Percentiles rank a stretch among this genome's conserved stretches.
These are phyloP conservation scores for Diaporthe vexans DNA, from an alignment of 2,329 filamentous ascomycete species.

Conservation along the genomic window DNA sequence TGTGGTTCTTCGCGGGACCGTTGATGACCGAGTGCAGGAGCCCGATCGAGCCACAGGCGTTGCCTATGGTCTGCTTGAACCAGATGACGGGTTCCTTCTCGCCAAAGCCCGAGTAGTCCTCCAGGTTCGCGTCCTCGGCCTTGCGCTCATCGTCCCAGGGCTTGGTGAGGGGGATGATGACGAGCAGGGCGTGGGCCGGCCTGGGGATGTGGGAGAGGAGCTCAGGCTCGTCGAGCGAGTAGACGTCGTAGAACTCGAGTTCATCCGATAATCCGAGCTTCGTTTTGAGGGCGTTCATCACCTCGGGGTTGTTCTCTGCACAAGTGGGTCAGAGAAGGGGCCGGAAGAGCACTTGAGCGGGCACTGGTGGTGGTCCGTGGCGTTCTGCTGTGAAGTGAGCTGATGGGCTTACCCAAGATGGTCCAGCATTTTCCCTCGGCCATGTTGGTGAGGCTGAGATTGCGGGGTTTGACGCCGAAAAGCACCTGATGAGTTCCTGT, in stretches of 20 bases:
- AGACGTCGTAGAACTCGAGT: constrained; percentile 86
- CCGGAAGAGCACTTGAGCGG: not conserved
- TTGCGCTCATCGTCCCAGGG: constrained; percentile 52
- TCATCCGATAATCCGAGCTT: constrained; percentile 77
- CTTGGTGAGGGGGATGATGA: constrained; percentile 79
- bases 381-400: constrained; percentile 3
- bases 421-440: constrained; percentile 36
- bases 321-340: constrained; percentile 22
- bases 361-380: not conserved
- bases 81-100: constrained; percentile 77
- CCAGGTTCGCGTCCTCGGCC: constrained; percentile 70
- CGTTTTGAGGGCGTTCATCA: constrained; percentile 80
- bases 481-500: constrained; percentile 7
- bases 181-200: constrained; percentile 81
- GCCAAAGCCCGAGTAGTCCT: constrained; percentile 59
- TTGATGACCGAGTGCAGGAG: constrained; percentile 82
- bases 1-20: constrained; percentile 69
- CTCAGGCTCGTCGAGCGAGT: constrained; percentile 81
- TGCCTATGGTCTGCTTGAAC: constrained; percentile 88
- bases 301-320: constrained; percentile 76
- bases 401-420: constrained; percentile 37
- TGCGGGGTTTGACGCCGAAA: not conserved
- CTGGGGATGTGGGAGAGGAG: constrained; percentile 84
- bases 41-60: constrained; percentile 86
- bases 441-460: constrained; percentile 38